Percentiles rank a stretch among this genome's conserved stretches.
phyloP scores from a whole-genome alignment of 1,284 basidiomycete genomes.

The Microbotryomycetes sp. region DNA sequence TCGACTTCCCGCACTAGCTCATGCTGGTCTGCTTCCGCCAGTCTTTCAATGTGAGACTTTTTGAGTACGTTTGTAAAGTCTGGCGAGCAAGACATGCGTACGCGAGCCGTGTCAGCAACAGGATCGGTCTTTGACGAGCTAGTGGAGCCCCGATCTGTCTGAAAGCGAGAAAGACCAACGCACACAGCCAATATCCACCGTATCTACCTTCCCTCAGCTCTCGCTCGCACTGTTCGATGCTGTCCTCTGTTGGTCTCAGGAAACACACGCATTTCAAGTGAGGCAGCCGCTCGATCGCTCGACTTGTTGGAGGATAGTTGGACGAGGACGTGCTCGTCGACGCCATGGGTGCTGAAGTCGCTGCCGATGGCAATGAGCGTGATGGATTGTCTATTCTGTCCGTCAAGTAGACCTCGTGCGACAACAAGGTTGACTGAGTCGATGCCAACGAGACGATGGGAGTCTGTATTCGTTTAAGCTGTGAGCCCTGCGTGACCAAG shows the following conservation, averaged over 20 bases:
- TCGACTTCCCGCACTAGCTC: constrained; percentile 96
- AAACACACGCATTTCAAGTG: constrained; percentile 98
- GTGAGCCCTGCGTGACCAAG: neutral
- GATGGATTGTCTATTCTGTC: constrained; percentile 82
- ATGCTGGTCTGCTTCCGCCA: constrained; percentile 92
- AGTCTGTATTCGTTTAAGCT: constrained; percentile 56
- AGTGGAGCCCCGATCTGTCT: neutral
- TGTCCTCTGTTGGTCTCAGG: constrained; percentile 70
- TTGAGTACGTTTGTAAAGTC: constrained; percentile 92
- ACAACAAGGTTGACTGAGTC: constrained; percentile 88
- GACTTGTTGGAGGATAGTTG: constrained; percentile 27
- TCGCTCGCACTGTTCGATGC: constrained; percentile 69
- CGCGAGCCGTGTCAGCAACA: neutral
- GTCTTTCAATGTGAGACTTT: constrained; percentile 83
- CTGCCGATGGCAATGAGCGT: constrained; percentile 15
- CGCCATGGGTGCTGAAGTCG: neutral
- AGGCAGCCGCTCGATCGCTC: constrained; percentile 62
- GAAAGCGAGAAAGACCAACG: constrained; percentile 56
- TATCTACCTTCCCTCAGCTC: constrained; percentile 89
- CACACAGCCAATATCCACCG: constrained; percentile 94
- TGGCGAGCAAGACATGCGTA: constrained; percentile 40
- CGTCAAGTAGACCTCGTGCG: constrained; percentile 95
- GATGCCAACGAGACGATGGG: constrained; percentile 92
- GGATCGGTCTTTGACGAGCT: neutral
- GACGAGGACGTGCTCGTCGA: neutral